Base-by-base conservation (phyloP, 1,284 basidiomycete species). In the Malassezia slooffiae region DNA sequence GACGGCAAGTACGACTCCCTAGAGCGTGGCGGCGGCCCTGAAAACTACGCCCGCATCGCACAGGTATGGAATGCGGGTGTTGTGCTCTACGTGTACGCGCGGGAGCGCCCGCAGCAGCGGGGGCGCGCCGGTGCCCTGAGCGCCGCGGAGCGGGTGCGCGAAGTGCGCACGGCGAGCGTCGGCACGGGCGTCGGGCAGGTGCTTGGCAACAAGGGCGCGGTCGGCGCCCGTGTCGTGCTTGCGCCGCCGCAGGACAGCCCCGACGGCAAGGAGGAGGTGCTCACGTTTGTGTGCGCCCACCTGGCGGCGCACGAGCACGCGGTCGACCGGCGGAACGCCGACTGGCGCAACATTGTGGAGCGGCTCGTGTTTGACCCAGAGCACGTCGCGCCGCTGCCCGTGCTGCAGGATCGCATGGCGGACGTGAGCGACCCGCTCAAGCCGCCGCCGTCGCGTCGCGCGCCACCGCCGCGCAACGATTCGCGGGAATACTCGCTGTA, bases 121-220 rank as follows among this genome's bases (percentile, higher is more conserved):
- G 37, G 34, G 2, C 41, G 30, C 2, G 36, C 19, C 21, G 23
- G n/a, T 7, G 35, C 42, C 4, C 61, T 77, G 8, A 82, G 82
- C 20, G 55, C 49, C 12, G 60, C 56, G 5, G 34, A 49, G 32
- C 56, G 62, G 17, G 55, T 67, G 44, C 60, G 50, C 40, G 66
- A 69, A 45, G 54, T 67, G 32, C 46, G 64, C 19, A 54, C 60
- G 9, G 52, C 60, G 5, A 60, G 48, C 4, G 70, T 62, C 2
- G 69, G 63, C 2, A 65, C 62, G 5, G 72, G 72, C 13, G 29
- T 70, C 4, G 60, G 54, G 3, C 55, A 59, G 3, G 17, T 72
- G 53, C 84, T 96, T 83, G 87, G 87, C 10, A 96, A 96, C 73
- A 97, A 97, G 71, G 88, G 87, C 20, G 90, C 85, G 1, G 88